Evolutionary conservation across 2,329 filamentous ascomycete species (phyloP).

Genomic region (Myriosclerotinia scirpicola): DNA sequence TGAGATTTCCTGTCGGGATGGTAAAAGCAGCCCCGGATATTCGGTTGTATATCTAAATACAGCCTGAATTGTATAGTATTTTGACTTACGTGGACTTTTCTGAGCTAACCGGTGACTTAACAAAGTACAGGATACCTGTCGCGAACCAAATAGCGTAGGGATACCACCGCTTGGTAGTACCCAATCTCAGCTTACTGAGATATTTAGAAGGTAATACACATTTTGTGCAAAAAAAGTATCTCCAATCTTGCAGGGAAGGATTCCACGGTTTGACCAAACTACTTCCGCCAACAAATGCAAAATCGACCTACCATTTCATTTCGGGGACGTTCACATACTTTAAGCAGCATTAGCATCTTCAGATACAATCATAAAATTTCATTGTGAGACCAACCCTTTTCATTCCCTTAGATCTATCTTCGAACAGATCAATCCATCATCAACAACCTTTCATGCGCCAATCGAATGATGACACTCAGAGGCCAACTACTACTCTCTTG

Average conservation of each 20-base stretch:
- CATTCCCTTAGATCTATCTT: constrained; percentile 19
- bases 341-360: constrained; percentile 31
- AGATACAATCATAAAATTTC: constrained; percentile 26
- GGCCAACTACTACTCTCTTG: neutral
- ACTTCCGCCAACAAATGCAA: neutral
- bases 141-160: neutral
- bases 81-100: neutral
- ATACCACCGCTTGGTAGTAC: neutral
- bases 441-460: constrained; percentile 24
- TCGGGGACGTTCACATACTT: constrained; percentile 26
- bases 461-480: neutral
- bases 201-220: neutral
- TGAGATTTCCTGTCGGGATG: constrained; percentile 5
- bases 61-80: neutral
- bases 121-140: neutral
- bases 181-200: neutral
- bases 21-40: neutral
- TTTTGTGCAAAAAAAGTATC: neutral
- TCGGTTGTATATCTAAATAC: constrained; percentile 6
- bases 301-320: neutral
- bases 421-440: constrained; percentile 14
- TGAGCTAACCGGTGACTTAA: neutral
- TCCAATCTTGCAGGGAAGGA: neutral
- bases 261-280: neutral
- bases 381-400: constrained; percentile 44